Base-by-base conservation (phyloP, 2,329 filamentous ascomycete genomes). In the Tolypocladium pustulatum region DNA sequence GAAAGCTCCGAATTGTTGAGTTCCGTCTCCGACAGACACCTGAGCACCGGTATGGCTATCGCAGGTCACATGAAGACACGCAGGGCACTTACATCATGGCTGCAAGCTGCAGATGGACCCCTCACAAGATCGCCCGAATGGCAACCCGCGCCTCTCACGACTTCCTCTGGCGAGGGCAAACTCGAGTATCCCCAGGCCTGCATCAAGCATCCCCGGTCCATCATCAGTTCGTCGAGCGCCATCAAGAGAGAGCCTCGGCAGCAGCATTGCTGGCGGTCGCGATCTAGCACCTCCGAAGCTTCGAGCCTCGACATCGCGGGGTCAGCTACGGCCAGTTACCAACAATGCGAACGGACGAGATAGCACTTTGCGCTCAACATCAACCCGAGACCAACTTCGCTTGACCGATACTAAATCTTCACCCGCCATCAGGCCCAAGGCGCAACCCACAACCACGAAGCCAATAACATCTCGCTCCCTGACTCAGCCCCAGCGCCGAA, bases 271-370 rank as follows among this genome's bases (percentile, higher is more conserved):
- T 9, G 58, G 61, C 7, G 63, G 58, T 49, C 66, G 65, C 25
- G 71, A 74, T 34, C 62, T 76, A 51, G 72, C 72, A 59, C 73
- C 71, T 53, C 73, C 76, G 20, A 74, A 74, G 57, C 68, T 78
- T 15, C 73, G 76, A 36, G 60, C 72, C 32, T 66, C 73, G n/a
- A 57, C 72, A 53, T 77, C 78, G 4, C 70, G 74, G 57, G 72
- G 73, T 60, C 75, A 71, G 60, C 67, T 77, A 40, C 69, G 68
- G 27, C 57, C 68, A 6, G 64, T 63, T 55, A 59, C 64, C 51
- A 64, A 60, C 57, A 55, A 64, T 59, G 1, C 61, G 62, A 22
- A 61, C 63, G 32, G 61, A 57, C 15, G 63, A 59, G 57, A 22
- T 54, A 62, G 30, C 32, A 60, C 56, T 41, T 65, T 57, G 41